Evolutionary conservation across 495 filamentous ascomycete genomes (phyloP), one percentile per base, ranked within the genome.

Genomic region (Physcia stellaris): DNA sequence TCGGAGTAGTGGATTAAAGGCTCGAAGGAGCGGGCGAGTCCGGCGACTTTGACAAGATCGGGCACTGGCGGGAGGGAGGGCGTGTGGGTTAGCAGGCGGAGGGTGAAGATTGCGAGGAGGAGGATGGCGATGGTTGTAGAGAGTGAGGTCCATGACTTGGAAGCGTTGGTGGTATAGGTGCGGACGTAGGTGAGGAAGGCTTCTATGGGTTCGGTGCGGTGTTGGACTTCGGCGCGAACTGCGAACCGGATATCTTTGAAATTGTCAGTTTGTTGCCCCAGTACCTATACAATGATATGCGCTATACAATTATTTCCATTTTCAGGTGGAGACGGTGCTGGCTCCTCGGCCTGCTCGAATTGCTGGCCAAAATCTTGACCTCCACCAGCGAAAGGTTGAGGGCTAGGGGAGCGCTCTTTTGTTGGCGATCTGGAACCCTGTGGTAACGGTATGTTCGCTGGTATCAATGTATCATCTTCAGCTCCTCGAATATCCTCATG

Each of bases 1-100:
- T 94, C 85, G 0, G 86, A 92, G 52, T 86, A 92, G 60, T 84
- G 84, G 28, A 94, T 90, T 20, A 94, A 61, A 1, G 86, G 86
- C 52, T 94, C 86, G 50, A 94, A 88, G 2, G 82, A 81, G 49
- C 80, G 80, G 35, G 86, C 86, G 37, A 94, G 71, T 34, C 80
- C 72, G 4, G 86, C 86, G 20, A 92, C 80, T 56, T 92, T 93
- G 48, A 93, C 79, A 12, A 94, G 67, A 57, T 94, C 86, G 4
- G 86, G 86, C 1, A 82, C 80, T 4, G 84, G 75, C 20, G 71
- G 72, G 17, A 71, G 69, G 1, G 64, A 46, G 9, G 75, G 73
- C 1, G 83, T 80, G 30, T 79, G 65, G 24, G 85, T 74, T 28
- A 93, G 53, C 16, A 73, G 64, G 40, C 78, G 75, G 41, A 80